phyloP scores from a whole-genome alignment of 164 flowering plant species.

The Dillenia turbinata region DNA sequence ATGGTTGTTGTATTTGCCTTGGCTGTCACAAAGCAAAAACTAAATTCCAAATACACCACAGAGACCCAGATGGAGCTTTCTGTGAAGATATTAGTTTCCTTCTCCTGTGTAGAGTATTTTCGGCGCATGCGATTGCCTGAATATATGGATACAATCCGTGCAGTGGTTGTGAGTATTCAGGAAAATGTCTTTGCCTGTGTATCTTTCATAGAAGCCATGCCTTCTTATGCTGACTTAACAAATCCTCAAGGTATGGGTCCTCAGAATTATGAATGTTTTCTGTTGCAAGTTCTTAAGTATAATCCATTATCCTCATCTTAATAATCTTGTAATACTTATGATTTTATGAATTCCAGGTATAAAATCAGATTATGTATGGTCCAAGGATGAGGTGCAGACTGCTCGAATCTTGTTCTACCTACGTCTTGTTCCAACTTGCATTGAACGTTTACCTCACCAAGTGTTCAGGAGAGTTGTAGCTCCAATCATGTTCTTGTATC shows the following conservation, averaged over 20 bases:
- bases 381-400: constrained; percentile 83
- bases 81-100: constrained; percentile 56
- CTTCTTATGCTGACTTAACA: constrained; percentile 65
- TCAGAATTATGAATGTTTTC: no score
- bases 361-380: constrained; percentile 55
- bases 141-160: constrained; percentile 75
- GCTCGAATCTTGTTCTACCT: constrained; percentile 82
- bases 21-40: constrained; percentile 68
- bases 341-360: no score
- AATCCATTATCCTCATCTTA: not conserved
- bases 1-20: constrained; percentile 88
- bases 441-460: constrained; percentile 48
- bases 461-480: constrained; percentile 58
- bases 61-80: constrained; percentile 51
- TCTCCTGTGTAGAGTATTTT: constrained; percentile 88
- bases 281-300: not conserved
- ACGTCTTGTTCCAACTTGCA: constrained; percentile 78
- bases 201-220: constrained; percentile 70
- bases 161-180: constrained; percentile 57
- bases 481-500: constrained; percentile 94
- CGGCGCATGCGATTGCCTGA: constrained; percentile 77
- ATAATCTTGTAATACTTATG: not conserved
- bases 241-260: constrained; percentile 40
- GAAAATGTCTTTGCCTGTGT: constrained; percentile 63
- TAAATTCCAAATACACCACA: constrained; percentile 33